Conservation (phyloP, 2,329 filamentous ascomycete species). For the Botrytis fabae region DNA sequence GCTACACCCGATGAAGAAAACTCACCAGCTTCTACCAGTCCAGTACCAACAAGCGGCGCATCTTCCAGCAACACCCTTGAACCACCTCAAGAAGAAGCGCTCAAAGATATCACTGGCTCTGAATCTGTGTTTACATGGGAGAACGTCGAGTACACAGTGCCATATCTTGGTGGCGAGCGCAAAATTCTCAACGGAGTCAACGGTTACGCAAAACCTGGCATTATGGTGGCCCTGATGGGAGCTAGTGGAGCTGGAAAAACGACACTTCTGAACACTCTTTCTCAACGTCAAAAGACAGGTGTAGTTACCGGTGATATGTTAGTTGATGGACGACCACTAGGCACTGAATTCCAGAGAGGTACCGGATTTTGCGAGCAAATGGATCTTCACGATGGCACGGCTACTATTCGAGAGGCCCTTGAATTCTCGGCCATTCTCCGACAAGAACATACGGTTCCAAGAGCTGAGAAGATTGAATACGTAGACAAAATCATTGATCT, state of each 20-base stretch:
- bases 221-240: constrained; percentile 78
- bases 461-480: constrained; percentile 63
- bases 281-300: constrained; percentile 68
- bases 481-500: constrained; percentile 66
- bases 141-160: constrained; percentile 71
- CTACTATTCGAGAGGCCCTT: constrained; percentile 66
- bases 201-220: constrained; percentile 77
- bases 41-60: constrained; percentile 26
- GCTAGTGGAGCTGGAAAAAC: constrained; percentile 83
- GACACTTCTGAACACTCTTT: constrained; percentile 73
- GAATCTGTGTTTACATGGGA: constrained; percentile 71
- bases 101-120: constrained; percentile 54
- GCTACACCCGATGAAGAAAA: constrained; percentile 57
- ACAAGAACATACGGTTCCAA: constrained; percentile 55
- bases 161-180: constrained; percentile 61
- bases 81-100: constrained; percentile 43
- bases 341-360: constrained; percentile 63
- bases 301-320: constrained; percentile 65
- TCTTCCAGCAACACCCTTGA: constrained; percentile 36
- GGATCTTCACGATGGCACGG: constrained; percentile 68
- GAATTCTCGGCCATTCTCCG: constrained; percentile 68
- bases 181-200: constrained; percentile 67
- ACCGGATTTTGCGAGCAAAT: constrained; percentile 74
- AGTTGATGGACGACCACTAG: constrained; percentile 65
- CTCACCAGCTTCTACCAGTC: not conserved